phyloP scores from a whole-genome alignment of 768 basidiomycete species.

The Neoboletus magnificus region DNA sequence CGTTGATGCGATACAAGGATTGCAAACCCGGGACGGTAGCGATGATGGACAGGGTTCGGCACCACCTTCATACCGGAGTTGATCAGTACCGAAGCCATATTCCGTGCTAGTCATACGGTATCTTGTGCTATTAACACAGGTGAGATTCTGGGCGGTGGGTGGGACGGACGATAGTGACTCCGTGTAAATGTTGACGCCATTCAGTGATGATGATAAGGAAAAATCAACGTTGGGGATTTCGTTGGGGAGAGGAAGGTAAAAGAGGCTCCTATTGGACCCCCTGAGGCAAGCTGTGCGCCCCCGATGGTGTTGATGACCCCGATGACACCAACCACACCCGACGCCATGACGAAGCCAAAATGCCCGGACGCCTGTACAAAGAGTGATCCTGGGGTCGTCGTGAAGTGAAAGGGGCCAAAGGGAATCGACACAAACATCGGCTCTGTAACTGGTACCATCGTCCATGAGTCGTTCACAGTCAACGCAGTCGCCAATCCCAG shows the following conservation, averaged over 20 bases:
- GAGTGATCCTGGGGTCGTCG: background rate
- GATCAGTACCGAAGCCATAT: background rate
- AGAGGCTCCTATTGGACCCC: background rate
- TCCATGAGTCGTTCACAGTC: background rate
- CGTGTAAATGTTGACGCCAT: conserved; percentile 4
- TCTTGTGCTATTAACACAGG: background rate
- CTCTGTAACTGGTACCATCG: background rate
- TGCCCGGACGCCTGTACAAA: no score
- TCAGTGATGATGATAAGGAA: background rate
- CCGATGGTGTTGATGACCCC: background rate
- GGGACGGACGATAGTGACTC: background rate
- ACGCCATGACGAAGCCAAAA: background rate
- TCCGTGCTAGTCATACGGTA: no score
- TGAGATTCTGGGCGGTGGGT: background rate
- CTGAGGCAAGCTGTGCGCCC: background rate
- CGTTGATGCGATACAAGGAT: no score
- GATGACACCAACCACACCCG: background rate
- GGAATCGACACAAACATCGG: background rate
- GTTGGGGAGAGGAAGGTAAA: background rate
- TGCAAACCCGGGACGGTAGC: no score
- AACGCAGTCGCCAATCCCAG: conserved; percentile 1
- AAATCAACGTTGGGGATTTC: background rate
- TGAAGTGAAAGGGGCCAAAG: background rate
- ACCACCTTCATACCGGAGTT: background rate
- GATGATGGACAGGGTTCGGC: no score